Base-by-base conservation (phyloP, 192 early-diverging fungal species). In the Coemansia sp. region DNA sequence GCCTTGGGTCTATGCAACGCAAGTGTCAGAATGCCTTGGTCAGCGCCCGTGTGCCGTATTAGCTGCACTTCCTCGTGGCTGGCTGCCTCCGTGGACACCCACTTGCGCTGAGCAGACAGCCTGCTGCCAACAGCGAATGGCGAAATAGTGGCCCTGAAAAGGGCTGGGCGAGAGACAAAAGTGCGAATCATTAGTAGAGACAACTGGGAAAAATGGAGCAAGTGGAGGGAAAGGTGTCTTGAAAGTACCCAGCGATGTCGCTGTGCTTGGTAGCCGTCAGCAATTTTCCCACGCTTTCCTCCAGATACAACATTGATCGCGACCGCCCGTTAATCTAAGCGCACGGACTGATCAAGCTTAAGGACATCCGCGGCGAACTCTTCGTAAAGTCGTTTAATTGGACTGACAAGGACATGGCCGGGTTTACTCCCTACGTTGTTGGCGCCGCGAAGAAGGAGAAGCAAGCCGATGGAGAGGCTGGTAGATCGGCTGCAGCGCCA, bases 1-100 rank as follows among this genome's bases (percentile, higher is more conserved):
- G 92, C 87, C 39, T 82, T 77, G 33, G 96, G 94, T 11, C 95
- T 85, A 77, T 95, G 91, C 62, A 98, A 79, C 50, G 88, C 86
- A 18, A 98, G 63, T 6, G 93, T 85, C 13, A 86, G 71, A 64
- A 98, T 96, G 18, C 94, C 95, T 6, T n/a, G 11, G 62, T 82
- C 79, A 1, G 14, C 35, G 5, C 76, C 71, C 3, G 53, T 39
- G 50, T 73, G 76, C 7, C 66, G 66, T 16, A 34, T 45, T 8
- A 79, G 16, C 12, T 63, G 52, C 1, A 79, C 61, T 18, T 79
- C 76, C 3, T 48, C 20, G 5, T 20, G 18, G 3, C 5, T 12
- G 61, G 61, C 21, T 23, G 45, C 42, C 31, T 48, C 61, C 4
- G 61, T 62, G 16, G 61, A 16, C 8, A 48, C 45, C 41, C 43